Evolutionary conservation across 177 flowering plant genomes (phyloP), one percentile per base, ranked within the genome.

Genomic region (Telopea speciosissima): DNA sequence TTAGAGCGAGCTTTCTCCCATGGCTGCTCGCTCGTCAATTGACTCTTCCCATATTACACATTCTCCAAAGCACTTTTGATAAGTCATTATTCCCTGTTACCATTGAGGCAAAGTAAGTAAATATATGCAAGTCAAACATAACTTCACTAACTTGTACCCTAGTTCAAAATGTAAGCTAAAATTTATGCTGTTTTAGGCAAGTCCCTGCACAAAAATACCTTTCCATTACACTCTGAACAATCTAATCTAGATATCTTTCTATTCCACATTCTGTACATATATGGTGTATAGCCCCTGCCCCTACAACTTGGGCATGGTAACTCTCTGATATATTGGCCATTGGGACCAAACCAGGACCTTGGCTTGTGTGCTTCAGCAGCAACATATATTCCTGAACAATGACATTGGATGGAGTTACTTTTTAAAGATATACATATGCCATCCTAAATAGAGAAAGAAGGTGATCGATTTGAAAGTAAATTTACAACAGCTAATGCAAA

Each of bases 291-390:
- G 19, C 99, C 99, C 76, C 97, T 86, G 52, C 96, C 99, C 74
- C 99, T 84, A 79, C 99, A 95, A 79, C 88, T 89, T 21, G 99
- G 99, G 76, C 99, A 95, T 69, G 97, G 97, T 65, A 89, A 77
- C 83, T 95, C 99, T 80, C 88, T 87, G 28, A 95, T 89, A 75
- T 92, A 95, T 78, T 92, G 99, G 17, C 97, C 97, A 75, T 88
- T 92, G 64, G 97, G 97, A 70, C 99, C 97, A 80, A 95, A 89
- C 99, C 97, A 92, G 9, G 97, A 95, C 72, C 94, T 84, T 49
- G 83, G 86, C 73, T 83, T 78, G 3, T 83, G 68, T 68, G 78
- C 73, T 67, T 67, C 74, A 28, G 86, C 71, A 45, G 58, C 66
- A 36, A 49, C 74, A n/a, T n/a, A n/a, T n/a, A 74, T 83, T 80